Base-by-base conservation (phyloP, 2,329 filamentous ascomycete genomes). In the Venturia pyrina region DNA sequence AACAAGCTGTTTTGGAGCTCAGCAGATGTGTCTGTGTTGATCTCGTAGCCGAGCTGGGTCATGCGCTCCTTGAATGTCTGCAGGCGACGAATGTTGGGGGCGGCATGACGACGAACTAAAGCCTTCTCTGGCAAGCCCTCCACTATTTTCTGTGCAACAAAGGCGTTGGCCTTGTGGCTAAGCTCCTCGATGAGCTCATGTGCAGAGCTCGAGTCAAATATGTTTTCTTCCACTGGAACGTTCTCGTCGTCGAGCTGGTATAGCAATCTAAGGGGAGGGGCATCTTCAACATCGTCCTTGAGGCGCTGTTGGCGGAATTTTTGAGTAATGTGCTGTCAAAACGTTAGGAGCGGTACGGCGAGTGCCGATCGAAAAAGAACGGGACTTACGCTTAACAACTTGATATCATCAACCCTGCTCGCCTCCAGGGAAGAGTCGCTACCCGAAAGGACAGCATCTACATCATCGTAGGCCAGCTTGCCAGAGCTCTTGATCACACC, bases 201-300 rank as follows among this genome's bases (percentile, higher is more conserved):
- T 2, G 93, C 91, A 11, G 88, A 83, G 15, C 91, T 91, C 40
- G 91, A 93, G 75, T 97, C 89, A 73, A 98, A 99, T 69, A 99
- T 90, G 79, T 98, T 99, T 75, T 91, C 87, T 79, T 96, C 92
- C 50, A 98, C 93, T 2, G 93, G 95, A 64, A 97, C 91, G 76
- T 98, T 98, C 82, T 99, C 95, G 71, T 99, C 95, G 71, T 99
- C 95, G 50, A 98, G 84, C 78, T 96, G 93, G 77, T 96, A 92
- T 68, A 98, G 82, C 60, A 99, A 84, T 66, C 95, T 89, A 64
- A 99, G 85, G 50, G 93, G 88, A 43, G 93, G 89, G 71, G 96
- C 90, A 15, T 89, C 87, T 7, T 63, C 60, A 56, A 87, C 87
- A 44, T 89, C 89, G 64, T 92, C 88, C 66, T 89, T 90, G 67